phyloP scores from a whole-genome alignment of 306 rosid species.

The Trifolium subterraneum region DNA sequence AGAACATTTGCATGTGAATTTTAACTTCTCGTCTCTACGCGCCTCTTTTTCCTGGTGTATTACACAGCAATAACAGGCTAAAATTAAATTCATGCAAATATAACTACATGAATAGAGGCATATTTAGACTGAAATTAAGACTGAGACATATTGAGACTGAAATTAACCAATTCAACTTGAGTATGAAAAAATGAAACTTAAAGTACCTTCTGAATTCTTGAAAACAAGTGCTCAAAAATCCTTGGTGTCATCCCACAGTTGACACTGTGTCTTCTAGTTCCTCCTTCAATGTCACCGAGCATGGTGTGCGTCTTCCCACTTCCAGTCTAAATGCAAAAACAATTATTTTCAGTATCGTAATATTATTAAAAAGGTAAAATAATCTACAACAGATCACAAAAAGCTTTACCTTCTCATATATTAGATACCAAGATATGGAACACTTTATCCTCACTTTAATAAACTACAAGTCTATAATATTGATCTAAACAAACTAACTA shows the following conservation, averaged over 20 bases:
- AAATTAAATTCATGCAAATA: constrained; percentile 32
- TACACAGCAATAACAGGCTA: constrained; percentile 27
- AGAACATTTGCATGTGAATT: constrained; percentile 87
- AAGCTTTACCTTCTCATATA: background rate
- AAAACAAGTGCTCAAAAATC: constrained; percentile 87
- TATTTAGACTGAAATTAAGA: background rate
- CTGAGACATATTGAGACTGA: background rate
- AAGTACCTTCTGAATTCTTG: constrained; percentile 91
- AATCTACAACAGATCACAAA: constrained; percentile 9
- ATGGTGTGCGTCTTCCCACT: constrained; percentile 99
- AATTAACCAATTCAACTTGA: background rate
- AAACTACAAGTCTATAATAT: background rate
- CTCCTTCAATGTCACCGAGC: constrained; percentile 99
- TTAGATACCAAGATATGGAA: constrained; percentile 3
- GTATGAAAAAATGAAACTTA: background rate
- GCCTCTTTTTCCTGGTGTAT: constrained; percentile 81
- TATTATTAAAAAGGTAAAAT: background rate
- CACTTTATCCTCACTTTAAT: background rate
- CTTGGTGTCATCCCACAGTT: constrained; percentile 99
- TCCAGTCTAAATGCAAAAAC: constrained; percentile 71
- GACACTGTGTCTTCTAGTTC: constrained; percentile 95
- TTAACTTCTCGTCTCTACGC: constrained; percentile 86
- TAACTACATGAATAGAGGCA: constrained; percentile 19
- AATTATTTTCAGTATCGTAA: constrained; percentile 24
- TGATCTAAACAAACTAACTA: constrained; percentile 17